A percentile compares a stretch with the other conserved stretches of the same genome.
Conservation (phyloP, 2,329 filamentous ascomycete genomes). For the Alternaria burnsii region DNA sequence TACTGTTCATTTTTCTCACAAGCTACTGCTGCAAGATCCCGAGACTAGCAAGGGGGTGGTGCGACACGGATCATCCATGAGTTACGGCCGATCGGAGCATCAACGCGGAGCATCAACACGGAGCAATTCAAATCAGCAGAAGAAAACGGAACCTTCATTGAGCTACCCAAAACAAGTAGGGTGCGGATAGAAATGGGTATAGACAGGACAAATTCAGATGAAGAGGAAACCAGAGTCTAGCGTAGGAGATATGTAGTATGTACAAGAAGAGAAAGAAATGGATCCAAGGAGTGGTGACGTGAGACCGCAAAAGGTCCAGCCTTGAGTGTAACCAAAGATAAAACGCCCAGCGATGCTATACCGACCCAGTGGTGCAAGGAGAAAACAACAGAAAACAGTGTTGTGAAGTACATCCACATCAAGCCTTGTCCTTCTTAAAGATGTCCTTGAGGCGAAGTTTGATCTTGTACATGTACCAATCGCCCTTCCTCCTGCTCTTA, state of each 20-base stretch:
- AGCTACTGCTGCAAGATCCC: not conserved
- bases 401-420: not conserved
- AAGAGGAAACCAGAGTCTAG: not conserved
- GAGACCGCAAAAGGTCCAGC: not conserved
- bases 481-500: slow-evolving; percentile 20
- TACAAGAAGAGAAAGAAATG: slow-evolving; percentile 3
- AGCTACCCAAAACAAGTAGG: not conserved
- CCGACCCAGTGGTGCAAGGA: not conserved
- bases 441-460: slow-evolving; percentile 21
- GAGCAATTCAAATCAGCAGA: not conserved
- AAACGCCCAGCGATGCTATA: not conserved
- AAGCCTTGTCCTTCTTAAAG: slow-evolving; percentile 22
- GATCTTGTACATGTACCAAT: slow-evolving; percentile 27
- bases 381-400: not conserved
- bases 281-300: not conserved
- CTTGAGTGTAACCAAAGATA: not conserved
- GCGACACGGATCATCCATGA: not conserved
- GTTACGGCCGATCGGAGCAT: not conserved
- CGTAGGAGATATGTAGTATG: not conserved
- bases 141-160: not conserved
- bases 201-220: not conserved
- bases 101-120: not conserved
- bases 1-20: not conserved
- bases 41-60: not conserved
- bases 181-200: slow-evolving; percentile 5